Evolutionary conservation across 805 yeast species (phyloP).

Genomic region (Wickerhamiella australiensis): DNA sequence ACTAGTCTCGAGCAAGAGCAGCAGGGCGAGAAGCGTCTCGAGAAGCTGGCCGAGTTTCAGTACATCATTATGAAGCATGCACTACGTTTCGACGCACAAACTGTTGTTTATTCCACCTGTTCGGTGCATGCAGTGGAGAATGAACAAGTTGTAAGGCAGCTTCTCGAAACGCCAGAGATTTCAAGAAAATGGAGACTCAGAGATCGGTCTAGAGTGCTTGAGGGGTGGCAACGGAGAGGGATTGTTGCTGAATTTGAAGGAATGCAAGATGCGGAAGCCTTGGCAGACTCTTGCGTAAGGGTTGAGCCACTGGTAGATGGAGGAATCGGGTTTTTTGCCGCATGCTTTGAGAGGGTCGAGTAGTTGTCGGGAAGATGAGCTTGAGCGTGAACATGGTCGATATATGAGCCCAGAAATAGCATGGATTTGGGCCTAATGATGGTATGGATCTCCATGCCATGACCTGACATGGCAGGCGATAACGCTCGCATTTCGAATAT

Average conservation of each 20-base stretch:
- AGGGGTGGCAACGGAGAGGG: constrained; percentile 83
- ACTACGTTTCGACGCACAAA: constrained; percentile 51
- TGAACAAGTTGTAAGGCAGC: constrained; percentile 76
- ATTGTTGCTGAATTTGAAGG: constrained; percentile 52
- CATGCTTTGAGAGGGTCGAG: constrained; percentile 53
- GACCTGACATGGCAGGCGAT: too few species aligned
- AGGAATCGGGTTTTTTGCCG: constrained; percentile 98
- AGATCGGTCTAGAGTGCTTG: constrained; percentile 50
- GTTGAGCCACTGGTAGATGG: constrained; percentile 82
- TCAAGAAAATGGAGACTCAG: constrained; percentile 56
- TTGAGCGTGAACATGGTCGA: neutral
- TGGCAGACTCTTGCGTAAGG: constrained; percentile 82
- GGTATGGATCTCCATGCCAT: too few species aligned
- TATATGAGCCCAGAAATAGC: too few species aligned
- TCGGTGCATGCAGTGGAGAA: constrained; percentile 90
- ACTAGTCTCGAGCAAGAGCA: constrained; percentile 21
- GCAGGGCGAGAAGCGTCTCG: constrained; percentile 39
- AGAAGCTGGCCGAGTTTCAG: constrained; percentile 75
- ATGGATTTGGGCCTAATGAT: too few species aligned
- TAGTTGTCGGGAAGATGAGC: too few species aligned
- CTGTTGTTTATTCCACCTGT: constrained; percentile 89
- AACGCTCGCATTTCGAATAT: too few species aligned
- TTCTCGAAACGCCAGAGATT: constrained; percentile 56
- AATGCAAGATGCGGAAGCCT: constrained; percentile 30
- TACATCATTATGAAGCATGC: constrained; percentile 83